These are phyloP conservation scores for Botrytis fragariae DNA, from an alignment of 2,329 filamentous ascomycete species.

Conservation along the genomic window DNA sequence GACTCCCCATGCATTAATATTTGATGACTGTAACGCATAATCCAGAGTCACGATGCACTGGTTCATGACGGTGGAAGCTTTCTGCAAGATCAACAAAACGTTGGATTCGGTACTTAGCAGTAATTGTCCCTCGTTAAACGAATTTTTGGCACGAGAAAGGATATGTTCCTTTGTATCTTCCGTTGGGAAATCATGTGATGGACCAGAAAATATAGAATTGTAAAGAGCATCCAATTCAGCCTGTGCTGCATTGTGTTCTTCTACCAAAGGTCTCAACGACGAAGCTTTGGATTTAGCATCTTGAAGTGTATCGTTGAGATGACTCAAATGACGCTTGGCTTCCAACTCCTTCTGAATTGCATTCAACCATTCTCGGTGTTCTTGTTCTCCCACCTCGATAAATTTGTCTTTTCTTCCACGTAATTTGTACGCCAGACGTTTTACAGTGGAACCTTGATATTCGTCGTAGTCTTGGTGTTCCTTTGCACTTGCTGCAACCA, in stretches of 20 bases:
- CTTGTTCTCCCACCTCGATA: conserved; percentile 47
- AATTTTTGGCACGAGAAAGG: conserved; percentile 38
- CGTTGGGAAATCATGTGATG: conserved; percentile 50
- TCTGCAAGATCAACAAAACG: conserved; percentile 42
- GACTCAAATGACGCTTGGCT: conserved; percentile 34
- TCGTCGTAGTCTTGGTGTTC: conserved; percentile 52
- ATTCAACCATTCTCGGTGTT: conserved; percentile 54
- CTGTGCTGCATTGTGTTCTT: conserved; percentile 44
- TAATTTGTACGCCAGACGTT: conserved; percentile 51
- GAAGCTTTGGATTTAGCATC: conserved; percentile 41
- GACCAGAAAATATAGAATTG: conserved; percentile 50
- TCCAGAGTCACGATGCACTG: conserved; percentile 42
- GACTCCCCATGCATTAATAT: conserved; percentile 48
- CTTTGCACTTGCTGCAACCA: conserved; percentile 29
- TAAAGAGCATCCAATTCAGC: conserved; percentile 51
- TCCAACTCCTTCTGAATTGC: conserved; percentile 48
- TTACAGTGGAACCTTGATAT: conserved; percentile 51
- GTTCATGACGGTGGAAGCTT: conserved; percentile 42
- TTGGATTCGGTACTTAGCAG: conserved; percentile 43
- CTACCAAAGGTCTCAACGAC: conserved; percentile 42
- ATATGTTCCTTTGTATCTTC: conserved; percentile 48
- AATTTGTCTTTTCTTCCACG: conserved; percentile 49
- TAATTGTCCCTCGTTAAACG: conserved; percentile 42
- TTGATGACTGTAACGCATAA: conserved; percentile 43
- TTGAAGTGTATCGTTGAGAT: conserved; percentile 42